A percentile compares a stretch with the other conserved stretches of the same genome.
These are phyloP conservation scores for Gryganskiella cystojenkinii DNA, from an alignment of 192 early-diverging fungal genomes.

Conservation along the genomic window DNA sequence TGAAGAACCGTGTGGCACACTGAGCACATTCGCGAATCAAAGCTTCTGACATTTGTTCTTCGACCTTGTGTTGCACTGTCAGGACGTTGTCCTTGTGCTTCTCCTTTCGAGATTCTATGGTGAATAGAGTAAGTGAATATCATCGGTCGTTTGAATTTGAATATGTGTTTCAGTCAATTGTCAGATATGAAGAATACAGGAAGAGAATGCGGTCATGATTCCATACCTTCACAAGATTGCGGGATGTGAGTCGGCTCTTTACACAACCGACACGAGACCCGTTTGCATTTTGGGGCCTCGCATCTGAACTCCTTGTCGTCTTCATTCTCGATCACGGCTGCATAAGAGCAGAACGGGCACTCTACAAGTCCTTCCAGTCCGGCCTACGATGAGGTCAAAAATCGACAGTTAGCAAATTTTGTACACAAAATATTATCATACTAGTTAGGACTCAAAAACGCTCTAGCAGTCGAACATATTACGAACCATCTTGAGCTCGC, in stretches of 20 bases:
- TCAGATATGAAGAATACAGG: neutral
- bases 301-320: conserved; percentile 66
- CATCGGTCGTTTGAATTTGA: neutral
- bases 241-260: conserved; percentile 63
- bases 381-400: conserved; percentile 30
- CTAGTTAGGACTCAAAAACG: no score
- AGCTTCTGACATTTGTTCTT: conserved; percentile 68
- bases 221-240: conserved; percentile 63
- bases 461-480: no score
- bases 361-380: conserved; percentile 50
- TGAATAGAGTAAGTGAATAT: no score
- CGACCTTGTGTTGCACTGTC: conserved; percentile 59
- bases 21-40: conserved; percentile 64
- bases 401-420: neutral
- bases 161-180: neutral
- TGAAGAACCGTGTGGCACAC: conserved; percentile 58
- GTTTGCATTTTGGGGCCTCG: conserved; percentile 50
- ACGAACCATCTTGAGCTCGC: conserved; percentile 56
- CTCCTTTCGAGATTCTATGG: conserved; percentile 57
- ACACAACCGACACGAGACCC: conserved; percentile 62
- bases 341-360: conserved; percentile 61
- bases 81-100: conserved; percentile 43
- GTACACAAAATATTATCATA: no score
- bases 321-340: conserved; percentile 50
- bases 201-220: no score